Conservation (phyloP, 768 basidiomycete genomes). For the Boletus speciosus region DNA sequence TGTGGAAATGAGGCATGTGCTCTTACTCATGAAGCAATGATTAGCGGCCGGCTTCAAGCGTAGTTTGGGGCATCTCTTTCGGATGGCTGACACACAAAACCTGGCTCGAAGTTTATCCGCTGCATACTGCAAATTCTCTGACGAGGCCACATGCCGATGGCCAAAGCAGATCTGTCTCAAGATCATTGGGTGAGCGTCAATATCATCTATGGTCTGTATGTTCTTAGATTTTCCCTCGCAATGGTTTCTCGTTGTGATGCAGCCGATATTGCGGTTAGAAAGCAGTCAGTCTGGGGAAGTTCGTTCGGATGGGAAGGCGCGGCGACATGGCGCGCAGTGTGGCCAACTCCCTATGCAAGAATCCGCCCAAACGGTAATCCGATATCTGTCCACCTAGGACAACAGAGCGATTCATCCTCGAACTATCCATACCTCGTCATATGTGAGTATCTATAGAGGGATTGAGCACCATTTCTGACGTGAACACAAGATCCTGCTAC, state of each 20-base stretch:
- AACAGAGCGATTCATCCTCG: conserved; percentile 5
- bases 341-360: conserved; percentile 10
- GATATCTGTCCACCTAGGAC: neutral
- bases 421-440: conserved; percentile 26
- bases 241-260: conserved; percentile 39
- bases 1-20: neutral
- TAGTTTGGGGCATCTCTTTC: conserved; percentile 17
- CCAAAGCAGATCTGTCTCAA: neutral
- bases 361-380: neutral
- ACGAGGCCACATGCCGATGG: neutral
- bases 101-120: conserved; percentile 20
- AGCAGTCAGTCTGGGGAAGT: conserved; percentile 40
- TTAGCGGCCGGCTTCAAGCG: conserved; percentile 2
- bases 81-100: conserved; percentile 19
- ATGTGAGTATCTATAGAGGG: conserved; percentile 19
- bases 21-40: conserved; percentile 1
- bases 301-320: conserved; percentile 20
- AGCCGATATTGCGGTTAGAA: conserved; percentile 43
- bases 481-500: conserved; percentile 35
- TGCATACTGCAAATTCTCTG: conserved; percentile 1
- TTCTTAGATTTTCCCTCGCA: conserved; percentile 40
- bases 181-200: neutral
- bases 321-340: conserved; percentile 16
- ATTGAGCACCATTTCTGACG: conserved; percentile 11
- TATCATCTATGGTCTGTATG: neutral